phyloP scores from a whole-genome alignment of 73 alveolate genomes.

The Symbiodinium pilosum region DNA sequence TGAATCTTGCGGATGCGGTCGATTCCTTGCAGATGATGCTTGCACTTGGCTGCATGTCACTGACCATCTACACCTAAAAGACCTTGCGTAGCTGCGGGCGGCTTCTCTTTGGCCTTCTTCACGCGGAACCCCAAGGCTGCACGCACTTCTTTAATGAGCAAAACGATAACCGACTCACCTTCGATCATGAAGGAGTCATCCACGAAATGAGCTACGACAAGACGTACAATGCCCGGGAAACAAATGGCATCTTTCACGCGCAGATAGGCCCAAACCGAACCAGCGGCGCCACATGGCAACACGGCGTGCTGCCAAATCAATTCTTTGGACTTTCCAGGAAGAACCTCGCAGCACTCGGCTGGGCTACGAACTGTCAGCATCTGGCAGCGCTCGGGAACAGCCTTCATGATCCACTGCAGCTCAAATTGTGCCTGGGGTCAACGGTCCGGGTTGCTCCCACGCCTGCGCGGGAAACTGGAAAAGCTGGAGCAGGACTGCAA shows the following conservation, averaged over 20 bases:
- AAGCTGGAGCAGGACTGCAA: neutral
- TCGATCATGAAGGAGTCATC: neutral
- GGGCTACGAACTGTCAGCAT: neutral
- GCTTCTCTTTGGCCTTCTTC: neutral
- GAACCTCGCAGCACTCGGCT: neutral
- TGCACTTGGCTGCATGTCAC: neutral
- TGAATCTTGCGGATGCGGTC: neutral
- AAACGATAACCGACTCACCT: neutral
- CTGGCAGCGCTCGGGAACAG: neutral
- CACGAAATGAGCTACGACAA: neutral
- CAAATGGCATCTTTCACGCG: neutral
- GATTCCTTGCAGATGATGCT: neutral
- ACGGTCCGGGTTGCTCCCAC: neutral
- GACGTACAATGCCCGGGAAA: neutral
- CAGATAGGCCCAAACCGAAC: neutral
- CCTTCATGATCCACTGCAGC: slow-evolving; percentile 26
- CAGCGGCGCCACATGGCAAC: neutral
- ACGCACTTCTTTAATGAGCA: neutral
- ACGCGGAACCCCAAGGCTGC: neutral
- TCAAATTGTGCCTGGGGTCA: too few species aligned
- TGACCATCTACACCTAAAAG: neutral
- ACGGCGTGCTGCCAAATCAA: neutral
- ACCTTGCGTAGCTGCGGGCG: neutral
- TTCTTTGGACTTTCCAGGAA: neutral
- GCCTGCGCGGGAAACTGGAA: neutral